phyloP scores from a whole-genome alignment of 1,139 yeast genomes.

The Yamadazyma taylorii region DNA sequence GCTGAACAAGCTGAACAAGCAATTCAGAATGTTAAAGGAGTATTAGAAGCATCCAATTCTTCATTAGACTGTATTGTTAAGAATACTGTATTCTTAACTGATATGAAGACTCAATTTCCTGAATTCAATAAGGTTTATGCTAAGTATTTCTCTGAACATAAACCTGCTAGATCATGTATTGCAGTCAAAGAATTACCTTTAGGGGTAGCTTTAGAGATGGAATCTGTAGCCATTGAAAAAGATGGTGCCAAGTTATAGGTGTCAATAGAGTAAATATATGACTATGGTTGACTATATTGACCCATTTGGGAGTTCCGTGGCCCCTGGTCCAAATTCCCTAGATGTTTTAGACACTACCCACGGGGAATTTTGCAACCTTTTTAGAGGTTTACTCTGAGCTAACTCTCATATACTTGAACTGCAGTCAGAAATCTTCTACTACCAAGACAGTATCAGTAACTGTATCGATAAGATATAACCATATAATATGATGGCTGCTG shows the following conservation, averaged over 20 bases:
- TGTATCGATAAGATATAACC: no score
- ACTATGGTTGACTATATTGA: no score
- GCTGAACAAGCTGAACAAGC: conserved; percentile 85
- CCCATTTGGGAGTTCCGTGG: no score
- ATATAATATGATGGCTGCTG: no score
- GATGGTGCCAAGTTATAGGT: conserved; percentile 38
- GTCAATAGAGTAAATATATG: no score
- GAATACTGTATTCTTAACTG: conserved; percentile 84
- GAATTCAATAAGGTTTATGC: conserved; percentile 82
- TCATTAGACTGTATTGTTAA: conserved; percentile 80
- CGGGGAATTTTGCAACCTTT: no score
- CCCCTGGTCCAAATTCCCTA: no score
- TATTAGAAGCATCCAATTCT: conserved; percentile 81
- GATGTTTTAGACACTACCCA: no score
- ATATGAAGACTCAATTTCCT: conserved; percentile 72
- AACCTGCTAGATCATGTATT: conserved; percentile 95
- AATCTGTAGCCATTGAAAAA: conserved; percentile 74
- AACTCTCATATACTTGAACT: no score
- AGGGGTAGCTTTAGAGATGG: conserved; percentile 73
- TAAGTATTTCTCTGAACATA: conserved; percentile 75
- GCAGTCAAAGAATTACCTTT: conserved; percentile 88
- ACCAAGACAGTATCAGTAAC: no score
- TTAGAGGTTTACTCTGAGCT: no score
- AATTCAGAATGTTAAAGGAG: conserved; percentile 70
- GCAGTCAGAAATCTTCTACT: no score